Evolutionary conservation across 2,329 filamentous ascomycete genomes (phyloP).

Genomic region (Plectosphaerella plurivora): DNA sequence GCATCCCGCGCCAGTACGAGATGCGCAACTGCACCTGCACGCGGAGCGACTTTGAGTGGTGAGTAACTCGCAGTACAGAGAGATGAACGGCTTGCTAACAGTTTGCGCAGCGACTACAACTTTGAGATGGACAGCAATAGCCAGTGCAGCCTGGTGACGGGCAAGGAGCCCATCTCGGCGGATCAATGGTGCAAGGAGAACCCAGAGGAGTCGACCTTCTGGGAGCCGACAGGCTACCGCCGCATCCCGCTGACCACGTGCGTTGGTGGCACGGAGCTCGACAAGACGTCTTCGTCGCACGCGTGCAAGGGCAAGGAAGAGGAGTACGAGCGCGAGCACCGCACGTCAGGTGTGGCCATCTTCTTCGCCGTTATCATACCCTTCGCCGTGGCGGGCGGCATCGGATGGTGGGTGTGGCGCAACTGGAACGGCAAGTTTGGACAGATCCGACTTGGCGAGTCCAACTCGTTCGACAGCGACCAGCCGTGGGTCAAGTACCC

Average conservation of each 20-base stretch:
- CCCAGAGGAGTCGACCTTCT: conserved; percentile 71
- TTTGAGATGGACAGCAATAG: conserved; percentile 76
- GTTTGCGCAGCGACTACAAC: conserved; percentile 73
- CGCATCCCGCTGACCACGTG: conserved; percentile 89
- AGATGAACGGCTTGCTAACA: conserved; percentile 17
- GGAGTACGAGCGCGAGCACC: conserved; percentile 69
- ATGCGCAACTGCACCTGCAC: conserved; percentile 80
- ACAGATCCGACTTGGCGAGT: conserved; percentile 82
- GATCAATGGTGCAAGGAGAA: conserved; percentile 52
- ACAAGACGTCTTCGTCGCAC: conserved; percentile 57
- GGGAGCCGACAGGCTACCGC: conserved; percentile 81
- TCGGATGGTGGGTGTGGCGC: conserved; percentile 80
- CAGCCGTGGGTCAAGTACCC: conserved; percentile 78
- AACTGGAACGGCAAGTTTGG: conserved; percentile 91
- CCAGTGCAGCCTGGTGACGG: conserved; percentile 71
- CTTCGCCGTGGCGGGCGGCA: conserved; percentile 61
- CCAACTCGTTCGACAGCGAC: conserved; percentile 58
- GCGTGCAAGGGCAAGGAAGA: conserved; percentile 77
- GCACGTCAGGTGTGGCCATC: conserved; percentile 66
- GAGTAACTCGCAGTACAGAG: conserved; percentile 25
- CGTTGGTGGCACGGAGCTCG: conserved; percentile 66
- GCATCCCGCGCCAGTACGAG: conserved; percentile 65
- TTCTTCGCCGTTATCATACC: conserved; percentile 84
- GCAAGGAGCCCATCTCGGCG: conserved; percentile 56
- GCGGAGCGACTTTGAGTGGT: conserved; percentile 90